phyloP scores from a whole-genome alignment of 805 yeast genomes.

The Wickerhamomyces silvicola region DNA sequence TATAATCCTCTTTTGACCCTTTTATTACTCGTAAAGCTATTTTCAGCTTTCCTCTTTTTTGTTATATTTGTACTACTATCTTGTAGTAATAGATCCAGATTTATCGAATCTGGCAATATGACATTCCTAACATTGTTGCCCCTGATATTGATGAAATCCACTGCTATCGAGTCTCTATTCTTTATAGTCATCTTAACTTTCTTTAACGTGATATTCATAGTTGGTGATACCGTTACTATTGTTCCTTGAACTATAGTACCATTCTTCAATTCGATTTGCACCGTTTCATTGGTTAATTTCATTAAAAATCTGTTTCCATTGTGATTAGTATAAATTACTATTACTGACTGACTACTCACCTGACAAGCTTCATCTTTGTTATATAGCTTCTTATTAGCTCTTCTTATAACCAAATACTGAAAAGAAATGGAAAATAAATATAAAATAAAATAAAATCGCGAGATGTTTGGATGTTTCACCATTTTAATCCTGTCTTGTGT shows the following conservation, averaged over 20 bases:
- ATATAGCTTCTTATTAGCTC: too few relatives aligned
- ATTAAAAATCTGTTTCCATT: conserved; percentile 72
- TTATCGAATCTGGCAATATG: conserved; percentile 78
- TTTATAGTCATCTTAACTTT: conserved; percentile 74
- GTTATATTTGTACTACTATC: conserved; percentile 23
- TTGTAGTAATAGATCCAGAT: conserved; percentile 56
- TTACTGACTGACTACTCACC: too few relatives aligned
- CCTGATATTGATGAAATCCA: conserved; percentile 78
- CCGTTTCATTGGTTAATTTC: conserved; percentile 80
- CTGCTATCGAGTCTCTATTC: conserved; percentile 58
- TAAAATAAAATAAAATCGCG: too few relatives aligned
- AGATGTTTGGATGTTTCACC: too few relatives aligned
- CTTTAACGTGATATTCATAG: conserved; percentile 81
- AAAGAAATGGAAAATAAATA: too few relatives aligned
- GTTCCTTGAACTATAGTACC: conserved; percentile 86
- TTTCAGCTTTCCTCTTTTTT: conserved; percentile 18
- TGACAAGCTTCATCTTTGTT: conserved; percentile 53
- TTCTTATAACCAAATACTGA: too few relatives aligned
- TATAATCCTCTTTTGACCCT: conserved; percentile 29
- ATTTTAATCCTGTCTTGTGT: neutral
- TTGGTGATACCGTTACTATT: conserved; percentile 76
- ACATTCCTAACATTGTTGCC: conserved; percentile 86
- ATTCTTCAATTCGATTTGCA: conserved; percentile 86
- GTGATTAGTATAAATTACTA: too few relatives aligned
- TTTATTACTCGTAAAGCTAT: conserved; percentile 18